These are phyloP conservation scores for Herpetomonas samuelpessoai DNA, from an alignment of 208 protist genomes.

Conservation along the genomic window DNA sequence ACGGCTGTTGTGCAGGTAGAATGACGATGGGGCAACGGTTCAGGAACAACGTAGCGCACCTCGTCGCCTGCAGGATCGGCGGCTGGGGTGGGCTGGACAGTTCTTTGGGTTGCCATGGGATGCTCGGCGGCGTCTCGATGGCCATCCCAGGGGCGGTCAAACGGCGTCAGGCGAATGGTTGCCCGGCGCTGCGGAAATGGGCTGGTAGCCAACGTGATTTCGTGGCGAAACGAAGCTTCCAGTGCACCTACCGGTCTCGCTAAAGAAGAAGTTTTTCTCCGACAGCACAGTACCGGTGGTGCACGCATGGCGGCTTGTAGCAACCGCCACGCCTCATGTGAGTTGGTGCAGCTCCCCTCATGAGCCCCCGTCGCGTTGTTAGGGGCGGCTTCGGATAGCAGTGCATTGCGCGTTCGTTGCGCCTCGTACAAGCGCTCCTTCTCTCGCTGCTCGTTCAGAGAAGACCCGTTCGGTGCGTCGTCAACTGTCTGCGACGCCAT, in stretches of 20 bases:
- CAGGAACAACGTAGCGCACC: not conserved
- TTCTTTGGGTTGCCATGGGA: not conserved
- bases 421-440: not conserved
- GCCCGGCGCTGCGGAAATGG: conserved; percentile 44
- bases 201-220: conserved; percentile 33
- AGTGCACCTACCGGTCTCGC: not conserved
- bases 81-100: no score
- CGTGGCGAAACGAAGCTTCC: not conserved
- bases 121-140: not conserved
- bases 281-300: no score
- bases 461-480: no score
- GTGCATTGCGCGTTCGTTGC: not conserved
- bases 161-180: conserved; percentile 38
- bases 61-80: not conserved
- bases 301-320: no score
- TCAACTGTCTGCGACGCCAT: no score
- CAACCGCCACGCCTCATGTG: not conserved
- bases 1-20: no score
- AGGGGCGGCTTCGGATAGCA: no score
- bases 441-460: no score
- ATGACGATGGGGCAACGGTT: not conserved
- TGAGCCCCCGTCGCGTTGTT: no score
- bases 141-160: conserved; percentile 39
- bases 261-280: no score
- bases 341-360: not conserved